These are phyloP conservation scores for Geopyxis carbonaria DNA, from an alignment of 495 filamentous ascomycete species.

Conservation along the genomic window DNA sequence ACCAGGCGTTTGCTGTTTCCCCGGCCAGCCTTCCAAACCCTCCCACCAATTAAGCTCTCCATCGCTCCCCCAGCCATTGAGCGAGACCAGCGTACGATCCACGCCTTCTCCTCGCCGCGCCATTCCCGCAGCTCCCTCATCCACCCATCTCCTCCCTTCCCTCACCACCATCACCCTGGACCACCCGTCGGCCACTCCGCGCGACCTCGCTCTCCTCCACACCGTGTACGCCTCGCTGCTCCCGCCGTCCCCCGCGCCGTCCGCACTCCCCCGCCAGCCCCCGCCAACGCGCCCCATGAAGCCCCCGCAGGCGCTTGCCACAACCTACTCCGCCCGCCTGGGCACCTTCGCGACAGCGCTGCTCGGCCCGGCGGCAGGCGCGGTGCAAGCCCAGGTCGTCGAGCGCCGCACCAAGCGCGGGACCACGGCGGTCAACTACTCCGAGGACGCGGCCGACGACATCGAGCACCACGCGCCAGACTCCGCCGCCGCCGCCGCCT, in stretches of 20 bases:
- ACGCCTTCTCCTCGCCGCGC: no score
- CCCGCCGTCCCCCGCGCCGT: conserved; percentile 5
- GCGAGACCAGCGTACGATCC: no score
- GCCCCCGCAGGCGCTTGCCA: conserved; percentile 72
- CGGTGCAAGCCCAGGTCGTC: conserved; percentile 45
- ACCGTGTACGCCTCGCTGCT: conserved; percentile 1
- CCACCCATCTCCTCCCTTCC: no score
- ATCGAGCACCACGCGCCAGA: conserved; percentile 27
- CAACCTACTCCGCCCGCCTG: conserved; percentile 79
- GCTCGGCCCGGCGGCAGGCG: conserved; percentile 59
- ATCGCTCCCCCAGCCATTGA: no score
- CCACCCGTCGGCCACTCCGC: not conserved
- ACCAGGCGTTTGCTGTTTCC: no score
- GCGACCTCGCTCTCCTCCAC: conserved; percentile 1
- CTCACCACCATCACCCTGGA: conserved; percentile 6
- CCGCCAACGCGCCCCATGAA: conserved; percentile 10
- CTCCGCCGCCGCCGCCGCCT: not conserved
- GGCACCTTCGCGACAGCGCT: conserved; percentile 86
- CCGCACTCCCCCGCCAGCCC: not conserved
- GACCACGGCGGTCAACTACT: conserved; percentile 90
- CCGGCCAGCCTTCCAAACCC: no score
- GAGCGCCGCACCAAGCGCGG: conserved; percentile 83
- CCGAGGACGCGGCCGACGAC: conserved; percentile 88
- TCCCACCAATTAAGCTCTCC: no score
- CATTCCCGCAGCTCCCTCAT: no score